Conservation (phyloP, 305 asterid genomes). For the Fraxinus albicans region DNA sequence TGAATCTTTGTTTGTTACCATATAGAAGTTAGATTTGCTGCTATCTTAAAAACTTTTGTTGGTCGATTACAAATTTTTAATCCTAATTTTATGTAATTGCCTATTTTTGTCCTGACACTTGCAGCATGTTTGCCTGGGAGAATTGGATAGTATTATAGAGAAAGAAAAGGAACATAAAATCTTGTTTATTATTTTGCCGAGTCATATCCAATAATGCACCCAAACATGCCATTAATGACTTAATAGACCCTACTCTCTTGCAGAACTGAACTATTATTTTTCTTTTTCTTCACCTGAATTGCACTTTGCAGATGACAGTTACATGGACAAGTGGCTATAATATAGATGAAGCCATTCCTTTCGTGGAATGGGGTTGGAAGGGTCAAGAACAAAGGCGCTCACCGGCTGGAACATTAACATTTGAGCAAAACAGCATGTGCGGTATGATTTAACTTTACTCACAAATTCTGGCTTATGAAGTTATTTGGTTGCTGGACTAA, state of each 20-base stretch:
- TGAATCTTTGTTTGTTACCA: not conserved
- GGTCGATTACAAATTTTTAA: not conserved
- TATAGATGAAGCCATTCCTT: slow-evolving; percentile 73
- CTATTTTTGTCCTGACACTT: not conserved
- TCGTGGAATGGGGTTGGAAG: slow-evolving; percentile 67
- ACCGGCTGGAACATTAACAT: slow-evolving; percentile 85
- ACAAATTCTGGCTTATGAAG: not conserved
- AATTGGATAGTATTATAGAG: not conserved
- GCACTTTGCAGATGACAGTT: slow-evolving; percentile 69
- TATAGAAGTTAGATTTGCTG: not conserved
- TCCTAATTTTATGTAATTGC: not conserved
- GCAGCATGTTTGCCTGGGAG: not conserved
- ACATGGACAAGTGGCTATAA: slow-evolving; percentile 96
- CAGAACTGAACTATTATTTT: not conserved
- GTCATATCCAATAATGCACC: not conserved
- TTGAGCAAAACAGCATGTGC: slow-evolving; percentile 79
- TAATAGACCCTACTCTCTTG: not conserved
- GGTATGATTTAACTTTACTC: slow-evolving; percentile 39
- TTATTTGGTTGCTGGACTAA: not conserved
- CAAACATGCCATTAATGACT: not conserved
- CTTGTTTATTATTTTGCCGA: not conserved
- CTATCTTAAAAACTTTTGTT: not conserved
- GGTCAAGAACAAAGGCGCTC: slow-evolving; percentile 44
- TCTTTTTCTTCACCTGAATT: not conserved
- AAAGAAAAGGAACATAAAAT: not conserved